A percentile compares a stretch with the other conserved stretches of the same genome.
Evolutionary conservation across 441 rosid genomes (phyloP).

Genomic region (Jatropha podagrica): DNA sequence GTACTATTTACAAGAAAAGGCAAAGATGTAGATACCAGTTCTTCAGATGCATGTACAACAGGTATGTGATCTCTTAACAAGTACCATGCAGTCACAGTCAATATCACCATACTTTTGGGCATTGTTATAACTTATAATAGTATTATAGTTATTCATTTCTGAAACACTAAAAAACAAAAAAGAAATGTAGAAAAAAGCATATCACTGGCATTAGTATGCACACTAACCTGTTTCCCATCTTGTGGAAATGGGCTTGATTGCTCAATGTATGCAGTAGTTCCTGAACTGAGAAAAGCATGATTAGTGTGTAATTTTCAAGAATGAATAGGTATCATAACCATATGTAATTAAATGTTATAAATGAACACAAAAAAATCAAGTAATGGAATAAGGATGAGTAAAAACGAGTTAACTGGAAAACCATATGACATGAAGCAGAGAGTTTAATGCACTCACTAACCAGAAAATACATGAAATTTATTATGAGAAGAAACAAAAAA

Average conservation of each 20-base stretch:
- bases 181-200: not conserved
- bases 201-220: not conserved
- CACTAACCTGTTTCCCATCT: conserved; percentile 88
- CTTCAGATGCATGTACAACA: not conserved
- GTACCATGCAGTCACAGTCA: not conserved
- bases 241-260: conserved; percentile 79
- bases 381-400: not conserved
- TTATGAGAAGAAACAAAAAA: not conserved
- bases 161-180: not conserved
- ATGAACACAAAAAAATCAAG: not conserved
- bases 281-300: conserved; percentile 39
- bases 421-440: not conserved
- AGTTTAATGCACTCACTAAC: not conserved
- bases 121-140: not conserved
- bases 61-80: not conserved
- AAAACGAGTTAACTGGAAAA: not conserved
- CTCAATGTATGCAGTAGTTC: conserved; percentile 72
- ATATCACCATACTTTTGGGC: not conserved
- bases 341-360: not conserved
- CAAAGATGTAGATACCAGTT: not conserved
- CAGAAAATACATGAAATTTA: not conserved
- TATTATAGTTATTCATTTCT: not conserved
- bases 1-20: not conserved
- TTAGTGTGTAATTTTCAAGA: not conserved
- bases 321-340: not conserved